Evolutionary conservation across 306 rosid genomes (phyloP).

Genomic region (Quercus dentata): DNA sequence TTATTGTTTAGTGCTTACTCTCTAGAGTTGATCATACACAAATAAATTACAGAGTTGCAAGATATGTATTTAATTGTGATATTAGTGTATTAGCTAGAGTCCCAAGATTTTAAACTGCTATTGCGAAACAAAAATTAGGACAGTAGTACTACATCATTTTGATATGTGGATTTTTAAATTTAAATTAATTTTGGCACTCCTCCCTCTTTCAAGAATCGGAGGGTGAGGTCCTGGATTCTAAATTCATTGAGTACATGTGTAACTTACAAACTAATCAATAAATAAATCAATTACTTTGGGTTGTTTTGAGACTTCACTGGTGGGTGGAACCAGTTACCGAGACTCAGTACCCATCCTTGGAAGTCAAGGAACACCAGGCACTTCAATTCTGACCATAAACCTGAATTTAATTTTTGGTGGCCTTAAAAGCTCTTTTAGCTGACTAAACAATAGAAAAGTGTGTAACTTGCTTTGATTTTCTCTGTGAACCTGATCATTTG

Average conservation of each 20-base stretch:
- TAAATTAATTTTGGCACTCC: slow-evolving; percentile 28
- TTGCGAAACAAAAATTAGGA: not conserved
- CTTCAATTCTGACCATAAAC: not conserved
- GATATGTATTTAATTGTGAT: not conserved
- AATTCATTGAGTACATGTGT: no score
- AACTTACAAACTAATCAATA: no score
- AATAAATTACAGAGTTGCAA: not conserved
- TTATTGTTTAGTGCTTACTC: not conserved
- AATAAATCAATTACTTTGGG: no score
- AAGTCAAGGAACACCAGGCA: not conserved
- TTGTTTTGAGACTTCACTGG: not conserved
- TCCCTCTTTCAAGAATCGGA: no score
- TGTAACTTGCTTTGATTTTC: no score
- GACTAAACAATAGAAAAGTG: not conserved
- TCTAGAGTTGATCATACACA: slow-evolving; percentile 16
- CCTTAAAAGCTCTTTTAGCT: not conserved
- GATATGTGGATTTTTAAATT: not conserved
- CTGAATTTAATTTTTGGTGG: not conserved
- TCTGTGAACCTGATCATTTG: not conserved
- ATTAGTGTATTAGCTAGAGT: not conserved
- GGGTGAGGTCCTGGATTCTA: no score
- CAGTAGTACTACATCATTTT: not conserved
- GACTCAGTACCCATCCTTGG: not conserved
- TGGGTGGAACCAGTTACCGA: not conserved
- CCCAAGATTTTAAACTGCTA: not conserved